Evolutionary conservation across 106 monocot genomes (phyloP), one percentile per base, ranked within the genome.

Genomic region (Posidonia australis): DNA sequence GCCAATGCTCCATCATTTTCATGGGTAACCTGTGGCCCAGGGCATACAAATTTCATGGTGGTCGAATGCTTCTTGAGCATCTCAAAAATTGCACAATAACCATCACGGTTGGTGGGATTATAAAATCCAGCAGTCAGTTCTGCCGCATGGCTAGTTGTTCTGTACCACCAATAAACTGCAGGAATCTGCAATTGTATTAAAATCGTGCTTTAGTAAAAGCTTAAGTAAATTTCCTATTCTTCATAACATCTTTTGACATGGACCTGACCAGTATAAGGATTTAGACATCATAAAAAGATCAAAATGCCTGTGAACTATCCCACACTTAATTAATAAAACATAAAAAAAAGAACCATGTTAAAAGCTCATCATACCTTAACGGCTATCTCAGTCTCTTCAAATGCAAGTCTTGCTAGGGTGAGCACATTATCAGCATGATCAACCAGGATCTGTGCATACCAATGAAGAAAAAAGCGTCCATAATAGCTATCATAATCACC

Each of bases 401-500:
- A 96, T 72, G 80, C 86, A 77, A 96, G 84, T 42, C 61, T 77
- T 67, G 94, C 77, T 46, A 94, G 80, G 22, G 89, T 84, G 41
- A 96, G 67, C 28, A 96, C 80, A 61, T 76, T 79, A 75, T 96
- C 84, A 26, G 82, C 86, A 82, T 90, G 90, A 62, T 84, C 80
- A 52, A 90, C 75, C 21, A 96, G 78, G 60, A 72, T 77, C 36
- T 77, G 76, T 27, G 90, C 26, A 71, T 96, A 96, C 94, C 94
- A 96, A 48, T 64, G 77, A 60, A 96, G 90, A 60, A 96, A 96
- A 75, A 96, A 96, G 0, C 87, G 77, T 9, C 94, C 90, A 78
- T 96, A 90, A 63, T 90, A 86, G 74, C 89, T 80, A 44, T 90
- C 82, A 79, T 96, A 96, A 67, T 84, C 90, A 45, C 96, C 96